Evolutionary conservation across 805 yeast species (phyloP), one percentile per base, ranked within the genome.

Genomic region (Naumovozyma dairenensis): DNA sequence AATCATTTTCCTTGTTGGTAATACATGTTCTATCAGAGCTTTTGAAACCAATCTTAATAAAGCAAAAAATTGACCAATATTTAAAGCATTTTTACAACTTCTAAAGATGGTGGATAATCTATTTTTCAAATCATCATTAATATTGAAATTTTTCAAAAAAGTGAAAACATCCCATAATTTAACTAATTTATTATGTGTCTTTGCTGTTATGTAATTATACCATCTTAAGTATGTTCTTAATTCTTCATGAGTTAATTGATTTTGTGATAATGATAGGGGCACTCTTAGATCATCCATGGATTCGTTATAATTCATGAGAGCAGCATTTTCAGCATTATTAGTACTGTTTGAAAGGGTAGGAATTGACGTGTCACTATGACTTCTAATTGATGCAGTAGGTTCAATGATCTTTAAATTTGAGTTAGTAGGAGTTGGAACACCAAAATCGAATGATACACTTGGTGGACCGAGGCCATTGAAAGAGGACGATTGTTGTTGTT

Each of bases 51-150:
- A 68, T 46, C 98, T 67, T 34, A 89, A 54, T 24, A 85, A 68
- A 1, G 94, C 95, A 61, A 82, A 92, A 59, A 92, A 89, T 55
- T 86, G 93, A 5, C 94, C 94, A 35, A 86, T 77, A 48, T 84
- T 86, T 35, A 89, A 66, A 3, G 80, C 69, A 36, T 66, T 66
- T 21, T 69, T 47, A 34, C 71, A 67, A 35, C 68, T 66, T 21
- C 65, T 57, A 51, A 76, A 77, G 16, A 79, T 69, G 17, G 60
- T 59, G 25, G 52, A 55, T 29, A 84, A 68, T 36, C 72, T 52
- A 8, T 66, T 66, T 51, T 74, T 74, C 21, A 72, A 61, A 2
- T 55, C 47, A 1, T 66, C 67, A 2, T 75, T 49, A 10, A 89
- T 60, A 35, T 74, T 77, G 63, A 89, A 89, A 55, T 89, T 87